Evolutionary conservation across 129 eudicot species (phyloP).

Genomic region (Flaveria bidentis): DNA sequence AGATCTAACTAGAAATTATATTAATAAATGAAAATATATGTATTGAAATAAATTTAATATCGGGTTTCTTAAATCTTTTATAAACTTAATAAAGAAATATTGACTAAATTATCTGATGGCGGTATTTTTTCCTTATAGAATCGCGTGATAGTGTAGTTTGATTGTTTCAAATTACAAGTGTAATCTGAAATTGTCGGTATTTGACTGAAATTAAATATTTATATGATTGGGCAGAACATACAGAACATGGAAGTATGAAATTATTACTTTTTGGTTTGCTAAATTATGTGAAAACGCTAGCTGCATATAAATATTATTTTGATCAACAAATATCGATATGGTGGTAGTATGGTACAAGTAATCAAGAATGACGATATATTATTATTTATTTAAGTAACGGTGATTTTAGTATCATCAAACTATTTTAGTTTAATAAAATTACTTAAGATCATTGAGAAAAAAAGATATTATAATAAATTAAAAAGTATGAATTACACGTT

Average conservation of each 20-base stretch:
- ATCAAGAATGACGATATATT: not conserved
- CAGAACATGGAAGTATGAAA: too few relatives aligned
- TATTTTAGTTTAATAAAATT: too few relatives aligned
- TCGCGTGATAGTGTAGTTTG: slow-evolving; percentile 4
- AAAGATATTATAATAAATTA: too few relatives aligned
- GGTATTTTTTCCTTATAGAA: not conserved
- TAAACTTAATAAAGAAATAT: too few relatives aligned
- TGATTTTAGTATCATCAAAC: too few relatives aligned
- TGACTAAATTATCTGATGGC: not conserved
- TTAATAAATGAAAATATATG: not conserved
- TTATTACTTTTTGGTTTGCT: too few relatives aligned
- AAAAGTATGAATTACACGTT: too few relatives aligned
- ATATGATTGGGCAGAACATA: not conserved
- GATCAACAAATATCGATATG: not conserved
- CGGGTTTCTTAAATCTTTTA: not conserved
- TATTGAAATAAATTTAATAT: not conserved
- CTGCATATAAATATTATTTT: too few relatives aligned
- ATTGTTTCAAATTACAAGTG: slow-evolving; percentile 12
- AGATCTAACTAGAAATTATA: too few relatives aligned
- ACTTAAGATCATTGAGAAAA: too few relatives aligned
- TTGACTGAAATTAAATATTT: slow-evolving; percentile 6
- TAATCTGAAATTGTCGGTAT: slow-evolving; percentile 1
- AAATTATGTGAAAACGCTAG: too few relatives aligned
- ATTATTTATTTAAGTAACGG: too few relatives aligned
- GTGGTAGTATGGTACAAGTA: not conserved